phyloP scores from a whole-genome alignment of 108 stramenopile species.

The Stephanodiscus minutulus region DNA sequence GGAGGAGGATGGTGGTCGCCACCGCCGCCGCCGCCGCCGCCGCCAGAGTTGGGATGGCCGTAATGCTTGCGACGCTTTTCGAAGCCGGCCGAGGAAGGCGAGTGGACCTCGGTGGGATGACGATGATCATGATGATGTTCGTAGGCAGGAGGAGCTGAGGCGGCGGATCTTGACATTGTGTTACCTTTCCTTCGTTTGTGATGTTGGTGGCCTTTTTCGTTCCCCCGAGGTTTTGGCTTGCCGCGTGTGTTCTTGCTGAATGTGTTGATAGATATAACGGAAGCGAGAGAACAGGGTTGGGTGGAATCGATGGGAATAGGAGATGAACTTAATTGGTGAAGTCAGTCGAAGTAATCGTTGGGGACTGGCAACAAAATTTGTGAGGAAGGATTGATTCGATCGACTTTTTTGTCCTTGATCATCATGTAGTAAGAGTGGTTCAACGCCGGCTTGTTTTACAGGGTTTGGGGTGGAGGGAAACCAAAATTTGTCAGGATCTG shows the following conservation, averaged over 20 bases:
- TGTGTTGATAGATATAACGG: too few species aligned
- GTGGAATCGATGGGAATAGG: not conserved
- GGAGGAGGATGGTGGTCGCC: not conserved
- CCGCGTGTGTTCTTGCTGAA: not conserved
- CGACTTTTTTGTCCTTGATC: constrained; percentile 21
- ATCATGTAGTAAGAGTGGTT: too few species aligned
- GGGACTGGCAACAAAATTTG: constrained; percentile 1
- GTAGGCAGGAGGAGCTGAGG: too few species aligned
- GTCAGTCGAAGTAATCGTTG: not conserved
- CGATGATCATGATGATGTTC: not conserved
- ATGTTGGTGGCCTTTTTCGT: too few species aligned
- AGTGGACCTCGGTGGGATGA: not conserved
- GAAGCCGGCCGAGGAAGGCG: not conserved
- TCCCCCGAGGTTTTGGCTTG: too few species aligned
- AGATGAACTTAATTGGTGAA: constrained; percentile 8
- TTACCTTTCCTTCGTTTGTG: constrained; percentile 1
- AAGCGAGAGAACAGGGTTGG: not conserved
- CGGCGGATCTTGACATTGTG: constrained; percentile 1
- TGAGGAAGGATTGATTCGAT: not conserved
- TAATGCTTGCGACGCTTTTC: constrained; percentile 29
- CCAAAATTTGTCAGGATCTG: not conserved
- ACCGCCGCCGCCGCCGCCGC: not conserved
- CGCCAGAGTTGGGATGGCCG: not conserved
- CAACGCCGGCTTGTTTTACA: not conserved
- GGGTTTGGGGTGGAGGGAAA: not conserved